Base-by-base conservation (phyloP, 495 filamentous ascomycete genomes). In the Penicillium fimorum region DNA sequence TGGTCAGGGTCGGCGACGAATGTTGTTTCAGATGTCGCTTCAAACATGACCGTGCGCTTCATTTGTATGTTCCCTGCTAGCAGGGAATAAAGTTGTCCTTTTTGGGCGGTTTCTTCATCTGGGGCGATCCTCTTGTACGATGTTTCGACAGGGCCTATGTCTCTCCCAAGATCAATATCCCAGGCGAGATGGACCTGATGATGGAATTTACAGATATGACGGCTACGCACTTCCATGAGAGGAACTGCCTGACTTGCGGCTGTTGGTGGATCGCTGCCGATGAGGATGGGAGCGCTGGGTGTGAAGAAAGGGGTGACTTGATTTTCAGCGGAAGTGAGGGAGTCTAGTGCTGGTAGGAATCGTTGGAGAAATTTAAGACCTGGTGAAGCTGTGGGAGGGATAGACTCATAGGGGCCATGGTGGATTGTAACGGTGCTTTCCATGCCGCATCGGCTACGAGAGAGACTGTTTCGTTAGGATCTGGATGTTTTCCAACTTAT, bases 11-110 rank as follows among this genome's bases (percentile, higher is more conserved):
- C 67, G 17, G 58, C 29, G 33, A 55, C 56, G 49, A 68, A 64
- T 0, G 59, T 48, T 1, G 67, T 63, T 22, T 53, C 50, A 0
- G 55, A 64, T 3, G 58, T 70, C 1, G 65, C 58, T 25, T 66
- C 62, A 33, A 62, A 68, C 63, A 68, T 66, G 1, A 68, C 65
- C 0, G 67, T 68, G 10, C 62, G 52, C 27, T 59, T 64, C 25
- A 66, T 49, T 25, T 20, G 54, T 9, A 53, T 47, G 1, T 27
- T 37, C 22, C 60, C 57, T 4, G 30, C 50, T 2, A 57, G 45
- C 8, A 45, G 57, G 13, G 53, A 54, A 37, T 57, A 60, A 24
- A 60, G 53, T n/a, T 55, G 47, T 12, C 15, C 17, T 37, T 47
- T 56, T 38, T 32, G 30, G 8, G 32, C 32, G 22, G 48, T 18